Percentiles rank a stretch among this genome's conserved stretches.
phyloP scores from a whole-genome alignment of 768 basidiomycete genomes.

The Mycena amicta region DNA sequence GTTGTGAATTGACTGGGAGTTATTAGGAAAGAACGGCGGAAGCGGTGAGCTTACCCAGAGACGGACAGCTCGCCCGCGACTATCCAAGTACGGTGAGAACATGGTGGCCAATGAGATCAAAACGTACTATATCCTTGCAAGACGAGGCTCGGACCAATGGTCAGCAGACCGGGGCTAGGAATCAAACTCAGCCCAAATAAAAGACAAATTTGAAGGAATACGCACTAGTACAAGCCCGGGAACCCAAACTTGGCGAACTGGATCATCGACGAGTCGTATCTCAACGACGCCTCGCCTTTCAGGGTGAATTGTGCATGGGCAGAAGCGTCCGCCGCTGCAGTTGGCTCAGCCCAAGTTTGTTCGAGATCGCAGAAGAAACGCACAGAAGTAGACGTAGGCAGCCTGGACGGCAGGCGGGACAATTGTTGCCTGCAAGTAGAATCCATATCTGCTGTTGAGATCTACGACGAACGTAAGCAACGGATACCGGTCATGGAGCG shows the following conservation, averaged over 20 bases:
- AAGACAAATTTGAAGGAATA: background rate
- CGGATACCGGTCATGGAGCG: background rate
- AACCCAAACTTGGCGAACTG: slow-evolving; percentile 26
- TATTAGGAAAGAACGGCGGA: background rate
- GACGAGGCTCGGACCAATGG: slow-evolving; percentile 25
- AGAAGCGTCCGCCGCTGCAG: slow-evolving; percentile 18
- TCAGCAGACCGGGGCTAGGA: slow-evolving; percentile 24
- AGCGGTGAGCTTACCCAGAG: background rate
- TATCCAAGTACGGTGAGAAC: background rate
- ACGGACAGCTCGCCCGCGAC: background rate
- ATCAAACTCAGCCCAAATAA: background rate
- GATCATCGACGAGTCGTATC: slow-evolving; percentile 13
- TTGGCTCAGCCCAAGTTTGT: background rate
- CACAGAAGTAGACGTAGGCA: slow-evolving; percentile 24
- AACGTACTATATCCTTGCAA: background rate
- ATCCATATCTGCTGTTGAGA: slow-evolving; percentile 20
- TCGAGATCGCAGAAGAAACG: background rate
- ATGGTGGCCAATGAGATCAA: background rate
- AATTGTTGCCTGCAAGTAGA: slow-evolving; percentile 26
- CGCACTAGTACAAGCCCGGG: slow-evolving; percentile 26
- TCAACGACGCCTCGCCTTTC: slow-evolving; percentile 17
- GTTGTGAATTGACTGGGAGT: slow-evolving; percentile 2
- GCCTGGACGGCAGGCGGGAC: slow-evolving; percentile 26
- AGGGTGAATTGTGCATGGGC: slow-evolving; percentile 22
- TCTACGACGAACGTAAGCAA: background rate